phyloP scores from a whole-genome alignment of 371 early-diverging fungal species.

The Dichotomocladium elegans region DNA sequence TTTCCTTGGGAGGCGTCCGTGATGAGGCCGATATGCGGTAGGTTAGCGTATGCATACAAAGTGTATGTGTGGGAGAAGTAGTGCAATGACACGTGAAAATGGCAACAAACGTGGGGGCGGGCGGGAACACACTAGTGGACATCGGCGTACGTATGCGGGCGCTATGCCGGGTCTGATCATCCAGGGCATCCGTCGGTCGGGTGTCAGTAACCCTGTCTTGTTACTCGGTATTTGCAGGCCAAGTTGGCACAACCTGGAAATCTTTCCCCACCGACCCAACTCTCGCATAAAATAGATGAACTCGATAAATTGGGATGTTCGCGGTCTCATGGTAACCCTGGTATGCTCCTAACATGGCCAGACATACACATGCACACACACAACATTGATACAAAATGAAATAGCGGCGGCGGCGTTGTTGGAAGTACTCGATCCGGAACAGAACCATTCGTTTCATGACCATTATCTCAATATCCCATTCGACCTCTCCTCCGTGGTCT shows the following conservation, averaged over 20 bases:
- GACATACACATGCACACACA: background rate
- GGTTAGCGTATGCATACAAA: background rate
- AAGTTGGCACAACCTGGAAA: conserved; percentile 37
- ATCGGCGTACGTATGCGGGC: conserved; percentile 88
- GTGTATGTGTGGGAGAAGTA: background rate
- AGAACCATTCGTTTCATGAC: conserved; percentile 78
- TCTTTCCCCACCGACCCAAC: background rate
- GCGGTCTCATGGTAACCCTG: conserved; percentile 73
- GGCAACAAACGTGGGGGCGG: conserved; percentile 31
- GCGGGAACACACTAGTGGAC: conserved; percentile 57
- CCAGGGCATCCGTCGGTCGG: conserved; percentile 70
- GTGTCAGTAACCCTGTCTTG: conserved; percentile 80
- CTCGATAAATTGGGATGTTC: conserved; percentile 76
- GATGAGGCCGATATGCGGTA: conserved; percentile 85
- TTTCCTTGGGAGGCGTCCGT: conserved; percentile 84
- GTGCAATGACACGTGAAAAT: conserved; percentile 29
- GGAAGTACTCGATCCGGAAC: conserved; percentile 79
- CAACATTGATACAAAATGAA: background rate
- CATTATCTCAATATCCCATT: conserved; percentile 83
- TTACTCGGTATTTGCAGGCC: no score
- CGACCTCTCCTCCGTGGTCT: conserved; percentile 81
- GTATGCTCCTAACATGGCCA: conserved; percentile 4
- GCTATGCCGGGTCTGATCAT: conserved; percentile 84
- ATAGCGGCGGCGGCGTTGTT: conserved; percentile 70
- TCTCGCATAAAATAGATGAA: conserved; percentile 54